Base-by-base conservation (phyloP, 2,329 filamentous ascomycete species). In the Epichloe sp. region DNA sequence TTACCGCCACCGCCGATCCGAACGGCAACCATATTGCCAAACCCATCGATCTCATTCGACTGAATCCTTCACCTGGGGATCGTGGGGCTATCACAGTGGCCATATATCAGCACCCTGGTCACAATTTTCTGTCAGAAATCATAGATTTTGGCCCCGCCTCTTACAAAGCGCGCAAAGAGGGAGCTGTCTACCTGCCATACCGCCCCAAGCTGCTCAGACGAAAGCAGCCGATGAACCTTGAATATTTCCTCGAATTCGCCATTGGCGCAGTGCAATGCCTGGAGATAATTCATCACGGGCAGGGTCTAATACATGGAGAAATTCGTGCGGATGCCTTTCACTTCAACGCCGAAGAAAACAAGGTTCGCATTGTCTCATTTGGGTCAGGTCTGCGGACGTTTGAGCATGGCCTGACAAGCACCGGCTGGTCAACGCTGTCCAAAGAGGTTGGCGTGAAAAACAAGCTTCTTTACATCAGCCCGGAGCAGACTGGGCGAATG, bases 401-500 rank as follows among this genome's bases (percentile, higher is more conserved):
- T 58, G 91, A 96, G 66, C 88, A 95, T 68, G 88, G 90, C 4
- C 73, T 97, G 47, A 83, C 79, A 7, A 91, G 87, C 60, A 84
- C 86, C 19, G 89, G 89, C 36, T 97, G 91, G 91, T 86, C 85
- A 11, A 78, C 79, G 0, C 70, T 96, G 10, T 91, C 87, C 12
- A 84, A 85, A 53, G 87, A 96, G 64, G 69, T 89, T 7, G 90
- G 90, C 2, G 87, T 89, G 41, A 89, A 88, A 68, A 84, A 90
- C 62, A 95, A 95, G 67, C 73, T 97, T 19, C 81, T 90, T 48
- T 96, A 88, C 63, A 94, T 96, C 63, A 91, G 89, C 45, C 90
- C 91, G 0, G 91, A 97, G 63, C 91, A 96, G 71, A 96, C 91
- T 2, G 91, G 91, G 14, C 83, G 91, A 19, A 85, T 96, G 78